These are phyloP conservation scores for Floccularia luteovirens DNA, from an alignment of 768 basidiomycete genomes.

Conservation along the genomic window DNA sequence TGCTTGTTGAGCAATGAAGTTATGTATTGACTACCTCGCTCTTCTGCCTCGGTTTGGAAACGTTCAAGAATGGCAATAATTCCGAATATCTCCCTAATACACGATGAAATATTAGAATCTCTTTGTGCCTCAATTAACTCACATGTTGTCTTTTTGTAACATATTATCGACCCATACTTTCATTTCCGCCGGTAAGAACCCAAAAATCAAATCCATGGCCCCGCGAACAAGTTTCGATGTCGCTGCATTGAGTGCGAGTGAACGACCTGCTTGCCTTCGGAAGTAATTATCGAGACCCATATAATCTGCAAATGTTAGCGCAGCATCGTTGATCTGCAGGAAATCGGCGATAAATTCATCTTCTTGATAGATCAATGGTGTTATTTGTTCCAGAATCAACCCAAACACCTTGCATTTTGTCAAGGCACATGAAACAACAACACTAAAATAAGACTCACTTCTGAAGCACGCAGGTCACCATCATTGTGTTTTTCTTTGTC, in stretches of 20 bases:
- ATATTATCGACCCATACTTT: constrained; percentile 82
- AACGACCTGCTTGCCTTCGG: constrained; percentile 79
- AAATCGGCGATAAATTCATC: constrained; percentile 88
- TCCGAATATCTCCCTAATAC: constrained; percentile 74
- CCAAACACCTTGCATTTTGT: constrained; percentile 54
- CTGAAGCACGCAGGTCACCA: constrained; percentile 61
- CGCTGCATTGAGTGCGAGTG: constrained; percentile 53
- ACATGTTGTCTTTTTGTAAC: constrained; percentile 73
- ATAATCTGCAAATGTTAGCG: constrained; percentile 92
- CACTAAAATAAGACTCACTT: constrained; percentile 35
- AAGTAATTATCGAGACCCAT: constrained; percentile 93
- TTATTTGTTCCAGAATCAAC: constrained; percentile 68
- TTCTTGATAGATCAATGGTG: constrained; percentile 71
- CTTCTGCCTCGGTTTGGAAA: constrained; percentile 69
- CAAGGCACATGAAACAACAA: neutral
- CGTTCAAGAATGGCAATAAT: constrained; percentile 74
- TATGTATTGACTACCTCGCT: constrained; percentile 72
- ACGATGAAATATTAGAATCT: constrained; percentile 4
- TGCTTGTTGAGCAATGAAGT: constrained; percentile 73
- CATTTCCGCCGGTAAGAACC: constrained; percentile 79
- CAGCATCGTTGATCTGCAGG: constrained; percentile 83
- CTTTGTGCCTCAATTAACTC: constrained; percentile 10
- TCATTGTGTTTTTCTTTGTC: constrained; percentile 51
- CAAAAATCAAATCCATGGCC: constrained; percentile 93
- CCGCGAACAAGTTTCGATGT: constrained; percentile 79